Conservation (phyloP, 2,329 filamentous ascomycete genomes). For the Acrodontium crateriforme region DNA sequence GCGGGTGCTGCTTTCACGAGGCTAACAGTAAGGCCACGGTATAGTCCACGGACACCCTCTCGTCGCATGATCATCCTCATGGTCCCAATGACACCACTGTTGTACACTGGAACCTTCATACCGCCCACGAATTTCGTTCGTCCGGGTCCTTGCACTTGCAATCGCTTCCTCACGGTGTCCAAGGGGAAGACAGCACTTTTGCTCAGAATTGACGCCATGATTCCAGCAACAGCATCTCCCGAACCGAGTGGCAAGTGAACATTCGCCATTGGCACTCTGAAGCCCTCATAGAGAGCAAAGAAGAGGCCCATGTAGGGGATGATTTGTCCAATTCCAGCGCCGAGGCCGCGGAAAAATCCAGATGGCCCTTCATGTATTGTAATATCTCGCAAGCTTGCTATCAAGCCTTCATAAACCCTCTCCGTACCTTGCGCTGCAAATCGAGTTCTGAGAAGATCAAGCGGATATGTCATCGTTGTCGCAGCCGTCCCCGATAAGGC, state of each 20-base stretch:
- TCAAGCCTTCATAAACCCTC: slow-evolving; percentile 62
- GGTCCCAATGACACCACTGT: slow-evolving; percentile 49
- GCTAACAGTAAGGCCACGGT: slow-evolving; percentile 77
- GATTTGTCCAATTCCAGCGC: slow-evolving; percentile 72
- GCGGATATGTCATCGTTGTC: slow-evolving; percentile 75
- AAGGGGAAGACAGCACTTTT: slow-evolving; percentile 90
- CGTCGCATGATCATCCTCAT: slow-evolving; percentile 52
- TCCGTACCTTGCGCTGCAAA: slow-evolving; percentile 88
- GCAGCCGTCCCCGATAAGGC: slow-evolving; percentile 70
- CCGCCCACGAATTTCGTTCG: slow-evolving; percentile 52
- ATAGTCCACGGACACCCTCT: slow-evolving; percentile 70
- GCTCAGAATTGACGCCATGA: slow-evolving; percentile 62
- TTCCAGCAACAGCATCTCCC: slow-evolving; percentile 70
- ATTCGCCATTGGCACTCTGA: slow-evolving; percentile 36
- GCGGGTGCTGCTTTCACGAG: slow-evolving; percentile 88
- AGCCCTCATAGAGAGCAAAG: slow-evolving; percentile 74
- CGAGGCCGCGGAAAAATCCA: slow-evolving; percentile 81
- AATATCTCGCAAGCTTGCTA: slow-evolving; percentile 59
- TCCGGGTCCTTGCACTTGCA: slow-evolving; percentile 91
- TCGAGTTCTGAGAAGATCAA: slow-evolving; percentile 82
- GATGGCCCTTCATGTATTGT: slow-evolving; percentile 54
- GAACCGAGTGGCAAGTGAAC: slow-evolving; percentile 49
- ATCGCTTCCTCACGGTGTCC: slow-evolving; percentile 78
- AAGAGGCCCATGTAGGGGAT: slow-evolving; percentile 96
- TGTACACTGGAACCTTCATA: slow-evolving; percentile 75